Percentiles rank a stretch among this genome's conserved stretches.
phyloP scores from a whole-genome alignment of 805 yeast genomes.

The Starmera quercuum region DNA sequence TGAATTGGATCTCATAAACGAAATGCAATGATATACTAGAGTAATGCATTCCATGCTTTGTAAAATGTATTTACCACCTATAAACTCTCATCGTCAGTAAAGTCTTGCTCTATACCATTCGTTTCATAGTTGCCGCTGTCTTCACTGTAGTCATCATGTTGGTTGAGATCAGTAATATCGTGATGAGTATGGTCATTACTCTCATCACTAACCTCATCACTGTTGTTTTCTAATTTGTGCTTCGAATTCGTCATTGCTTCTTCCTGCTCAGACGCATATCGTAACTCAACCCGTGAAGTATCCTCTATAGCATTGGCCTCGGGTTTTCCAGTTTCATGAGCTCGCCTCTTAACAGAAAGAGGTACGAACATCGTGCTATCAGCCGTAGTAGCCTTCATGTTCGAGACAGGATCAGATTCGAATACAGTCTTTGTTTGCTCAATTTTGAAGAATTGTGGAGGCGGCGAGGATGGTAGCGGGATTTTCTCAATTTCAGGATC shows the following conservation, averaged over 20 bases:
- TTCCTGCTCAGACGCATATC: too few relatives aligned
- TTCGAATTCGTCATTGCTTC: neutral
- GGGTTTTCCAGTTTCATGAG: neutral
- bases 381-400: neutral
- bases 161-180: too few relatives aligned
- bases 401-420: neutral
- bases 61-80: conserved; percentile 2
- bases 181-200: too few relatives aligned
- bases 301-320: neutral
- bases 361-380: neutral
- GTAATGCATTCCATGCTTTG: conserved; percentile 2
- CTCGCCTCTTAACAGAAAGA: neutral
- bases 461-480: conserved; percentile 22
- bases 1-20: too few relatives aligned
- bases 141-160: neutral
- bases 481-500: conserved; percentile 17
- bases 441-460: conserved; percentile 14
- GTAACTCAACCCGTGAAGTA: too few relatives aligned
- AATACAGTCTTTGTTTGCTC: conserved; percentile 1
- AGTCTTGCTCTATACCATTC: conserved; percentile 2
- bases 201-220: neutral
- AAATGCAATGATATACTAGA: conserved; percentile 5
- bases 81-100: conserved; percentile 4
- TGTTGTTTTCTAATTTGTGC: neutral
- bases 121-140: neutral